Evolutionary conservation across 129 eudicot species (phyloP), one percentile per base, ranked within the genome.

Genomic region (Logfia minima): DNA sequence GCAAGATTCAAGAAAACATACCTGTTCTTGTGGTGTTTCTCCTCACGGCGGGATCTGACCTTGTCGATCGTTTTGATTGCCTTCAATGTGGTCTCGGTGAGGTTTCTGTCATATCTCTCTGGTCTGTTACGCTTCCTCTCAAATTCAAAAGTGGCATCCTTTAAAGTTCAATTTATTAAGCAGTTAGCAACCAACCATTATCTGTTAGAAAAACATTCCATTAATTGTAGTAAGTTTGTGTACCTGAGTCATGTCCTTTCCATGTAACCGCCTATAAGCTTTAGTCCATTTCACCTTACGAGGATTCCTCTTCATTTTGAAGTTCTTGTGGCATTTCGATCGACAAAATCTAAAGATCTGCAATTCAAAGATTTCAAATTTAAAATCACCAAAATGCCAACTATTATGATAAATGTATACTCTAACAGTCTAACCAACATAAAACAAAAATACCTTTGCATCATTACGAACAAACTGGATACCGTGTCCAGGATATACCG

Each of bases 211-310:
- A 51, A 48, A n/a, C 13, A 22, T 51, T 4, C 21, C 17, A 26
- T n/a, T 21, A 29, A 19, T 24, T n/a, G 34, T 56, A 67, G 65
- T 16, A 67, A 56, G n/a, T 22, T 58, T 61, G 7, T 16, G 67
- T 68, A 93, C 98, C 93, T 93, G 96, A 66, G 98, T 93, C 98
- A 93, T 93, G 84, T 90, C 98, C 84, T 91, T 93, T 70, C 97
- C 98, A 63, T 91, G 93, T 86, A 93, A 84, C 62, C 91, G 80
- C 69, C 98, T 83, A 70, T 93, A 93, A 61, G 96, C 97, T 79
- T 93, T 91, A 19, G 98, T 93, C 98, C 98, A 93, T 79, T 90
- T 91, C 48, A 93, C 96, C 72, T 93, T 90, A 18, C 98, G 91
- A 17, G 98, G 98, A 60, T 93, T 90, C 82, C 98, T 91, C 98